Percentiles rank a stretch among this genome's conserved stretches.
phyloP scores from a whole-genome alignment of 2,329 filamentous ascomycete genomes.

The Cladosporium phlei region DNA sequence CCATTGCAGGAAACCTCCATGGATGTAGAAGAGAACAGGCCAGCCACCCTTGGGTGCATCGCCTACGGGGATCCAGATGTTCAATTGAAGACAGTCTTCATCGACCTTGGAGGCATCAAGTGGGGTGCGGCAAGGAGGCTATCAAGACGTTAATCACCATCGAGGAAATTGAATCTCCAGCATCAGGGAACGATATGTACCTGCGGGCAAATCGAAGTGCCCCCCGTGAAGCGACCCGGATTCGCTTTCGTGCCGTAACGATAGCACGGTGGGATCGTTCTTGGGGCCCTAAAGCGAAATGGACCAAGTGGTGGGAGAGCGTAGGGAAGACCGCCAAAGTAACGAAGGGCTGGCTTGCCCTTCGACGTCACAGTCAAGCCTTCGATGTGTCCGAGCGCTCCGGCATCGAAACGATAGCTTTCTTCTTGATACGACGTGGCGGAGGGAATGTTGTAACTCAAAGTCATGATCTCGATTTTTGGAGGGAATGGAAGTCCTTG shows the following conservation, averaged over 20 bases:
- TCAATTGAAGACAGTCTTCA: constrained; percentile 55
- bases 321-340: constrained; percentile 54
- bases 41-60: constrained; percentile 44
- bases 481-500: background rate
- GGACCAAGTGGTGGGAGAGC: constrained; percentile 46
- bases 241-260: constrained; percentile 47
- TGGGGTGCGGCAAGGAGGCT: constrained; percentile 28
- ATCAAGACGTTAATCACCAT: too few species aligned
- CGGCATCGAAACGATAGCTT: constrained; percentile 35
- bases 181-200: too few species aligned
- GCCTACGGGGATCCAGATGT: constrained; percentile 51
- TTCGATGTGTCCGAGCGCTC: constrained; percentile 46
- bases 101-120: constrained; percentile 32
- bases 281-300: constrained; percentile 48
- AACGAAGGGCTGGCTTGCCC: constrained; percentile 40
- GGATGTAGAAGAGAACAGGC: constrained; percentile 56
- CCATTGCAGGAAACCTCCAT: constrained; percentile 54
- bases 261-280: constrained; percentile 44
- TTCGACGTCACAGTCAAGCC: constrained; percentile 42
- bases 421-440: constrained; percentile 16
- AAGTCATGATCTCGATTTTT: too few species aligned
- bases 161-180: too few species aligned
- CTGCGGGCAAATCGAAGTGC: constrained; percentile 49
- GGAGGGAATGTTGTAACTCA: background rate
- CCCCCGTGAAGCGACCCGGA: constrained; percentile 43